A percentile compares a stretch with the other conserved stretches of the same genome.
Evolutionary conservation across 1,284 basidiomycete genomes (phyloP).

Genomic region (Gymnopus androsaceus): DNA sequence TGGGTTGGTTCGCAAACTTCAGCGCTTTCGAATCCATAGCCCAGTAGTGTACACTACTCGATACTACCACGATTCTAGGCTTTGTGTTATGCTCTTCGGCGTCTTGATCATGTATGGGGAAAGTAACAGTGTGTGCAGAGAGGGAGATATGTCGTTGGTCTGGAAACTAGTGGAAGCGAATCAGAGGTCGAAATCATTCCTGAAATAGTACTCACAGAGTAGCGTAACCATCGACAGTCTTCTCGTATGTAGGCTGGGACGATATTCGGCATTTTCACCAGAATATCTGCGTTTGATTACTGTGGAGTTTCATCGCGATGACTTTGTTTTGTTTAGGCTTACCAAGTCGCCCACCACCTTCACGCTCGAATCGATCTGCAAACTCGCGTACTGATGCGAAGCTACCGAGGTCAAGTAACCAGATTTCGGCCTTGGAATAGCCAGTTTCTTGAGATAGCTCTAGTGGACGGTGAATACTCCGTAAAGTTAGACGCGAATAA

Average conservation of each 20-base stretch:
- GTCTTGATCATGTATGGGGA: conserved; percentile 30
- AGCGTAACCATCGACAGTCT: conserved; percentile 41
- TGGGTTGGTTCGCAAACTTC: conserved; percentile 23
- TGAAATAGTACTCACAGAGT: conserved; percentile 28
- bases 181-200: neutral
- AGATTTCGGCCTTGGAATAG: conserved; percentile 32
- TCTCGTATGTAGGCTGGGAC: conserved; percentile 17
- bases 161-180: conserved; percentile 35
- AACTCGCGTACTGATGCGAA: conserved; percentile 42
- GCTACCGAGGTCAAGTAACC: conserved; percentile 39
- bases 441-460: conserved; percentile 35
- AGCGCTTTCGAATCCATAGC: conserved; percentile 26
- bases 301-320: too few relatives aligned
- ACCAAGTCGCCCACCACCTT: conserved; percentile 39
- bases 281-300: too few relatives aligned
- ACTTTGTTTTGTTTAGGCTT: too few relatives aligned
- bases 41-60: conserved; percentile 34
- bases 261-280: conserved; percentile 42
- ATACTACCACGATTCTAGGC: conserved; percentile 24
- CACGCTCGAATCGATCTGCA: conserved; percentile 36
- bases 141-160: conserved; percentile 37
- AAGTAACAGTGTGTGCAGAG: conserved; percentile 31
- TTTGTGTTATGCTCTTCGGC: conserved; percentile 12
- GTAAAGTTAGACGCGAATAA: neutral
- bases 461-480: conserved; percentile 14